phyloP scores from a whole-genome alignment of 176 grass and related monocot genomes.

The Paspalum notatum region DNA sequence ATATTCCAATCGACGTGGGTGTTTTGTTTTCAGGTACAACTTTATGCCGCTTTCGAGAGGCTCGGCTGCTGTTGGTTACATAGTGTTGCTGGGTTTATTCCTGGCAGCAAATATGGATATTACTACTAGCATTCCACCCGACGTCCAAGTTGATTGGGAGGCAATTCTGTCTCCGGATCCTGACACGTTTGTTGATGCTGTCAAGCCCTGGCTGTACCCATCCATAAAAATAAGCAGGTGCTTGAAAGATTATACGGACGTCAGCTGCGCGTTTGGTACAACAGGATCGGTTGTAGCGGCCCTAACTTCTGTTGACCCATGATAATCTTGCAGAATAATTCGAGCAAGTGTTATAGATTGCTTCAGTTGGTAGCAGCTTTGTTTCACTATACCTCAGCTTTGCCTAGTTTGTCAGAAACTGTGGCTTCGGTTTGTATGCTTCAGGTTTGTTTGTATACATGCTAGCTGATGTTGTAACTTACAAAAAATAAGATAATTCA shows the following conservation, averaged over 20 bases:
- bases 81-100: slow-evolving; percentile 77
- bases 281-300: slow-evolving; percentile 82
- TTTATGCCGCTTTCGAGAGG: slow-evolving; percentile 98
- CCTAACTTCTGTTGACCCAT: slow-evolving; percentile 65
- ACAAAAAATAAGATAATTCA: slow-evolving; percentile 20
- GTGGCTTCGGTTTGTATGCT: slow-evolving; percentile 2
- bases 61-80: slow-evolving; percentile 77
- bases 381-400: slow-evolving; percentile 17
- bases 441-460: slow-evolving; percentile 15
- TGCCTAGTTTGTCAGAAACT: neutral
- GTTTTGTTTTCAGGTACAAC: slow-evolving; percentile 82
- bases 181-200: slow-evolving; percentile 44
- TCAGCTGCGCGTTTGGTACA: slow-evolving; percentile 65
- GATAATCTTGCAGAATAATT: slow-evolving; percentile 14
- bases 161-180: slow-evolving; percentile 74
- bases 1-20: slow-evolving; percentile 11
- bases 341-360: slow-evolving; percentile 24
- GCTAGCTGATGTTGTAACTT: slow-evolving; percentile 32
- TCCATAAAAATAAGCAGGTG: slow-evolving; percentile 65
- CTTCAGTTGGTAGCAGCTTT: slow-evolving; percentile 18
- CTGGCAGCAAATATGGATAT: slow-evolving; percentile 96
- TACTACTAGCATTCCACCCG: slow-evolving; percentile 63
- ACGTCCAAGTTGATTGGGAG: slow-evolving; percentile 95
- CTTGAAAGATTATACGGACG: slow-evolving; percentile 77
- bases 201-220: slow-evolving; percentile 88